Evolutionary conservation across 2,329 filamentous ascomycete species (phyloP), one percentile per base, ranked within the genome.

Genomic region (Trichophyton equinum): DNA sequence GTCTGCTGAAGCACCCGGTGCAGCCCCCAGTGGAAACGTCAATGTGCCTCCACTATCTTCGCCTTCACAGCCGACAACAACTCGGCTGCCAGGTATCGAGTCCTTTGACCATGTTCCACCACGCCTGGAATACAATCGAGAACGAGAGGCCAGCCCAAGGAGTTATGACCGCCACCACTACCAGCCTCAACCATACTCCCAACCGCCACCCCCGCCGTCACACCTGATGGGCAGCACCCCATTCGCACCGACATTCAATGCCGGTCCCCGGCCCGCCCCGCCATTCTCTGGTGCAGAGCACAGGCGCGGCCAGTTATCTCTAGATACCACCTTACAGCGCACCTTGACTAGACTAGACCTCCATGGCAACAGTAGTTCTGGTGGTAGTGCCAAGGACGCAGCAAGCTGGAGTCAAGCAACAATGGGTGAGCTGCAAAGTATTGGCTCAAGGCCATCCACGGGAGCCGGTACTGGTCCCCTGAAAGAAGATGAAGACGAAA

Each of bases 71-170:
- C 89, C n/a, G 66, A 82, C 79, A 5, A 75, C 89, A 6, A 75
- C 89, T 13, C 84, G 89, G 44, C 80, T 96, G 13, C 91, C 91
- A 0, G 91, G 91, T 13, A 96, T 96, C 65, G 90, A 95, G 71
- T 95, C 89, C 15, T 96, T 96, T 67, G 90, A 92, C 68, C 85
- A 89, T 61, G 78, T 88, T 25, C 84, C 86, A 6, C 81, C 83
- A 1, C 57, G 20, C n/a, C 57, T 40, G 20, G 57, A 59, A 18
- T 83, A 1, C 91, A 88, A 59, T 88, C 90, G 0, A 91, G 94
- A 88, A 82, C 87, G 69, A 75, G 91, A 8, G 89, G 95, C 66
- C 68, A 74, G 47, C 58, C 77, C 77, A 2, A 71, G 38, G 72
- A 81, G 67, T 59, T 75, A 64, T 38, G 68, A 60, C 75, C 64